Conservation (phyloP, 352 stramenopile genomes). For the Globisporangium orthogonon region DNA sequence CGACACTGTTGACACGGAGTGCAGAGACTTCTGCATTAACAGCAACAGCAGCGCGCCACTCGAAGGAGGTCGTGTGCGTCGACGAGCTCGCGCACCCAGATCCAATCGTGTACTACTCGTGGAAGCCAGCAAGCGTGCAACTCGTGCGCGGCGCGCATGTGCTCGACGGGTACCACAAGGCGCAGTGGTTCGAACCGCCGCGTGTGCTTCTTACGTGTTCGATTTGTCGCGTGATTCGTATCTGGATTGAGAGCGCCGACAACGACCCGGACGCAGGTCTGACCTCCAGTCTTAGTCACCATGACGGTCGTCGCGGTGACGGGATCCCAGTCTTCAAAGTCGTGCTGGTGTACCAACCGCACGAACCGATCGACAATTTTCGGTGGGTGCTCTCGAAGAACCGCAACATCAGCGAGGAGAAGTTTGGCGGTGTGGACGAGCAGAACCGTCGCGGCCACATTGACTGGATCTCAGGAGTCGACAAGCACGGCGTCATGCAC, state of each 20-base stretch:
- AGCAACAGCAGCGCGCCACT: not conserved
- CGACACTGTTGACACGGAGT: not conserved
- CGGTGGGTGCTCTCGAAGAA: constrained; percentile 80
- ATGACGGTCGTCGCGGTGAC: not conserved
- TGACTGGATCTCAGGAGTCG: constrained; percentile 75
- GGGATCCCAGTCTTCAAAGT: constrained; percentile 18
- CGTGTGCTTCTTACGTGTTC: constrained; percentile 78
- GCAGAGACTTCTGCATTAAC: not conserved
- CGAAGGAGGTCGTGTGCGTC: constrained; percentile 17
- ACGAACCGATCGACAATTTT: constrained; percentile 51
- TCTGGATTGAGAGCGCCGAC: constrained; percentile 50
- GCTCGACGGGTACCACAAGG: constrained; percentile 47
- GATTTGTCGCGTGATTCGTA: constrained; percentile 30
- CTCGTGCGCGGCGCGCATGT: constrained; percentile 37
- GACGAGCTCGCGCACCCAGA: constrained; percentile 47
- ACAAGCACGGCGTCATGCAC: constrained; percentile 53
- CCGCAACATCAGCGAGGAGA: constrained; percentile 74
- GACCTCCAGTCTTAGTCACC: not conserved
- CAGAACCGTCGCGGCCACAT: constrained; percentile 34
- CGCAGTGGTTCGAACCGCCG: constrained; percentile 68
- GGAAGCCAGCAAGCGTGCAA: constrained; percentile 66
- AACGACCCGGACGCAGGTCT: not conserved
- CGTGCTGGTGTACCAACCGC: constrained; percentile 47
- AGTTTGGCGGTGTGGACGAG: constrained; percentile 42
- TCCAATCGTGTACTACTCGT: constrained; percentile 73